Conservation (phyloP, 2,329 filamentous ascomycete genomes). For the Esteya vermicola region DNA sequence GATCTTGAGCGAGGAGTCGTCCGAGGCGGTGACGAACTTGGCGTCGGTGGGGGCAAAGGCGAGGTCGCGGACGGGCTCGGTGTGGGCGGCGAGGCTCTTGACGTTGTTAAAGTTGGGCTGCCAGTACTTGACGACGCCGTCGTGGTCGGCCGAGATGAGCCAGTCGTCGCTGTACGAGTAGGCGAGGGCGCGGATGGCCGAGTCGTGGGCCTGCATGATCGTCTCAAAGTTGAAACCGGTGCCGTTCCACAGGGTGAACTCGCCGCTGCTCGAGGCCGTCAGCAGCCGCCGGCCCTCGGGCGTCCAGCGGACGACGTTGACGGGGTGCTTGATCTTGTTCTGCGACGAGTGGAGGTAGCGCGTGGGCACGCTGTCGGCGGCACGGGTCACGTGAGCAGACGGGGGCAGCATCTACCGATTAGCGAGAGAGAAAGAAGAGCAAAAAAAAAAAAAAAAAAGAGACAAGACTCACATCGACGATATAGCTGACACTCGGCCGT, state of each 20-base stretch:
- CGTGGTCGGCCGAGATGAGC: slow-evolving; percentile 90
- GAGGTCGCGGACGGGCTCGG: slow-evolving; percentile 78
- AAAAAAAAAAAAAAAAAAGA: too few species aligned
- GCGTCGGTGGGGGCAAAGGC: slow-evolving; percentile 88
- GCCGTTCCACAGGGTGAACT: slow-evolving; percentile 98
- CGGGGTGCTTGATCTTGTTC: slow-evolving; percentile 94
- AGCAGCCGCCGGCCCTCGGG: slow-evolving; percentile 84
- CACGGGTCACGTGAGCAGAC: slow-evolving; percentile 54
- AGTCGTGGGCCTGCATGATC: slow-evolving; percentile 95
- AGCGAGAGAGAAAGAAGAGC: not conserved
- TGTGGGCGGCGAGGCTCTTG: slow-evolving; percentile 82
- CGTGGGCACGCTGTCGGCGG: slow-evolving; percentile 81
- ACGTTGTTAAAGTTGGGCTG: slow-evolving; percentile 99
- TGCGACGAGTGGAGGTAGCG: slow-evolving; percentile 95
- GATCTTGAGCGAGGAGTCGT: slow-evolving; percentile 86
- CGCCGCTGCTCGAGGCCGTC: slow-evolving; percentile 89
- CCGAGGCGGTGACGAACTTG: slow-evolving; percentile 92
- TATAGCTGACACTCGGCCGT: slow-evolving; percentile 76
- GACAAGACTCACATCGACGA: slow-evolving; percentile 53
- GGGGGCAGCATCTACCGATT: slow-evolving; percentile 66
- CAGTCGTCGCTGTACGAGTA: slow-evolving; percentile 97
- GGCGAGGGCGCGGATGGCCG: slow-evolving; percentile 64
- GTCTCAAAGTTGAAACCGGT: slow-evolving; percentile 99
- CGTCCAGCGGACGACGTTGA: slow-evolving; percentile 96
- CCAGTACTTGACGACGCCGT: slow-evolving; percentile 95